A percentile compares a stretch with the other conserved stretches of the same genome.
Evolutionary conservation across 1,284 basidiomycete species (phyloP).

Genomic region (Fomitiporia mediterranea): DNA sequence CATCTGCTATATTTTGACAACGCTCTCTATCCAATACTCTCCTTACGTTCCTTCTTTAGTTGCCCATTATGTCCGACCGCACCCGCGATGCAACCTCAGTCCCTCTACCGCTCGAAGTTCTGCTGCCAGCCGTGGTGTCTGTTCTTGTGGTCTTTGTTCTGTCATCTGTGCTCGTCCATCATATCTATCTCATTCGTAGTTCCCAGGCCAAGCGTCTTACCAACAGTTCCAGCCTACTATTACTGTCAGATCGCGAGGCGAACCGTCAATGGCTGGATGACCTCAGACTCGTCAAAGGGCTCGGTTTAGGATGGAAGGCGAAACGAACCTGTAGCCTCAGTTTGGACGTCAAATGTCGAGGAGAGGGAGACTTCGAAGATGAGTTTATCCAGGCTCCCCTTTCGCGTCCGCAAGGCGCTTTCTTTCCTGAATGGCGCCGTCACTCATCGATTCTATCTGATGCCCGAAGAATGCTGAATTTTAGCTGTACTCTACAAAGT

Average conservation of each 20-base stretch:
- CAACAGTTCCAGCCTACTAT: background rate
- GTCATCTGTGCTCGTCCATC: background rate
- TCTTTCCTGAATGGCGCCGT: background rate
- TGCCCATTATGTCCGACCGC: background rate
- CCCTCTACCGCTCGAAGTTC: background rate
- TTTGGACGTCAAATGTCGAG: background rate
- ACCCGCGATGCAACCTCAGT: background rate
- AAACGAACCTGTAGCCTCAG: background rate
- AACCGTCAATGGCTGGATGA: constrained; percentile 5
- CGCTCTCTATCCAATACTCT: background rate
- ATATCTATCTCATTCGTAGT: background rate
- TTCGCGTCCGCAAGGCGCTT: background rate
- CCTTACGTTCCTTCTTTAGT: background rate
- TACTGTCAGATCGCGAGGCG: constrained; percentile 2
- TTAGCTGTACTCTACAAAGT: no score
- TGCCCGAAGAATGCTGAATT: no score
- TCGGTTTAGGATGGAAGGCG: background rate
- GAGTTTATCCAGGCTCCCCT: background rate
- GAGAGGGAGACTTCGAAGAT: background rate
- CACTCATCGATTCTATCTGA: background rate
- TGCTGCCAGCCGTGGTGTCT: background rate
- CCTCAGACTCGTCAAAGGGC: background rate
- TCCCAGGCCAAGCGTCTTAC: background rate
- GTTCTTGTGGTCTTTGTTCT: background rate
- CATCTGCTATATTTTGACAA: no score